phyloP scores from a whole-genome alignment of 352 stramenopile species.

The Aphanomyces stellatus region DNA sequence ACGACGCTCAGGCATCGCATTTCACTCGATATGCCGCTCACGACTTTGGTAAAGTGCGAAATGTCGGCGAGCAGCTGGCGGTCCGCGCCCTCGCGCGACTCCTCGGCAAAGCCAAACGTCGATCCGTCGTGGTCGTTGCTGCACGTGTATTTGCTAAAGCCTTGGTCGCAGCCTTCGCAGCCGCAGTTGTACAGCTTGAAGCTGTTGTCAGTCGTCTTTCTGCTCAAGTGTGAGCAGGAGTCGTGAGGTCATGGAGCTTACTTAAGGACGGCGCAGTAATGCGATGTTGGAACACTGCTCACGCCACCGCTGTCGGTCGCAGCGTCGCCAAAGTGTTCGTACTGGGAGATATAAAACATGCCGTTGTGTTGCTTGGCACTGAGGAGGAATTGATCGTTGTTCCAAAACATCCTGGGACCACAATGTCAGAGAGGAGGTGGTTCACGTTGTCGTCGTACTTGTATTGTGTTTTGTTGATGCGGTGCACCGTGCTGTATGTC shows the following conservation, averaged over 20 bases:
- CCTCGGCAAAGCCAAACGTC: slow-evolving; percentile 19
- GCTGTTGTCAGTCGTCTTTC: slow-evolving; percentile 63
- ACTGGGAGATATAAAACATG: slow-evolving; percentile 86
- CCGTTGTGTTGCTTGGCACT: slow-evolving; percentile 75
- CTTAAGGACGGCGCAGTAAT: slow-evolving; percentile 70
- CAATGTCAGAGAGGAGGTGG: not conserved
- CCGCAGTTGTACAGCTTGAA: slow-evolving; percentile 84
- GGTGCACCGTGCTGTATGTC: slow-evolving; percentile 73
- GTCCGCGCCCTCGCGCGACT: slow-evolving; percentile 40
- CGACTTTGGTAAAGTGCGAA: slow-evolving; percentile 73
- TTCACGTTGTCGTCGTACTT: slow-evolving; percentile 11
- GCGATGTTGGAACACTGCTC: slow-evolving; percentile 28
- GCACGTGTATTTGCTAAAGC: slow-evolving; percentile 77
- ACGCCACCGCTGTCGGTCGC: slow-evolving; percentile 29
- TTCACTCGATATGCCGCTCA: slow-evolving; percentile 60
- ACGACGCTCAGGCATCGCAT: slow-evolving; percentile 77
- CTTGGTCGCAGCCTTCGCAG: slow-evolving; percentile 81
- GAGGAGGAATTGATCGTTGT: slow-evolving; percentile 77
- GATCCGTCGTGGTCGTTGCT: slow-evolving; percentile 57
- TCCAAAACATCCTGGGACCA: slow-evolving; percentile 65
- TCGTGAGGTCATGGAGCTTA: not conserved
- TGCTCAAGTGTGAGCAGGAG: slow-evolving; percentile 9
- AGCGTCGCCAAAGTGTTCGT: slow-evolving; percentile 76
- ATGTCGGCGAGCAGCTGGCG: slow-evolving; percentile 79
- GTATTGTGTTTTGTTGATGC: slow-evolving; percentile 80